Conservation (phyloP, 306 rosid species). For the Crotalaria pallida region DNA sequence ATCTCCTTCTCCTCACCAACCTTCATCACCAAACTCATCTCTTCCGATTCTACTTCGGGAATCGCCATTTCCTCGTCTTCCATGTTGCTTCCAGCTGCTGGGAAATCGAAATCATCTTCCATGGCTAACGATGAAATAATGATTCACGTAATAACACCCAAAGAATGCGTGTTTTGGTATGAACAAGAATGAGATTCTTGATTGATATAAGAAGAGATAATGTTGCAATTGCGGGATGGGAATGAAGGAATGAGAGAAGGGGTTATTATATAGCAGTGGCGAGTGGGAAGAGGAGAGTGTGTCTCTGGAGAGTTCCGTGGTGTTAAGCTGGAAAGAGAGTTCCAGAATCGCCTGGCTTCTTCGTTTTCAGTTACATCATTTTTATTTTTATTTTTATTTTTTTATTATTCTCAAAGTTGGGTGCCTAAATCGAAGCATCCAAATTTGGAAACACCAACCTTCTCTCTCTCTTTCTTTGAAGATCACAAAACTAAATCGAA, state of each 20-base stretch:
- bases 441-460: background rate
- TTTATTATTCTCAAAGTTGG: background rate
- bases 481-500: too few relatives aligned
- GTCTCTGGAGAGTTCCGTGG: conserved; percentile 24
- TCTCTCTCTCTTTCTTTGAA: too few relatives aligned
- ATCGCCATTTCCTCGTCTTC: conserved; percentile 45
- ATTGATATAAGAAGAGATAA: too few relatives aligned
- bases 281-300: background rate
- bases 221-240: background rate
- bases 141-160: background rate
- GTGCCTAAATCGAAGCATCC: background rate
- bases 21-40: conserved; percentile 33
- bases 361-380: too few relatives aligned
- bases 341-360: conserved; percentile 20
- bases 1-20: conserved; percentile 78
- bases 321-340: background rate
- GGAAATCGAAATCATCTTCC: conserved; percentile 64
- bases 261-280: background rate
- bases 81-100: conserved; percentile 8
- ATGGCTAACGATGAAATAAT: background rate
- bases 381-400: too few relatives aligned
- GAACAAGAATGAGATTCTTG: too few relatives aligned
- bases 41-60: conserved; percentile 32
- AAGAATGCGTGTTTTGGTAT: too few relatives aligned
- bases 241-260: background rate